Evolutionary conservation across 148 eudicot genomes (phyloP), one percentile per base, ranked within the genome.

Genomic region (Bassia scoparia): DNA sequence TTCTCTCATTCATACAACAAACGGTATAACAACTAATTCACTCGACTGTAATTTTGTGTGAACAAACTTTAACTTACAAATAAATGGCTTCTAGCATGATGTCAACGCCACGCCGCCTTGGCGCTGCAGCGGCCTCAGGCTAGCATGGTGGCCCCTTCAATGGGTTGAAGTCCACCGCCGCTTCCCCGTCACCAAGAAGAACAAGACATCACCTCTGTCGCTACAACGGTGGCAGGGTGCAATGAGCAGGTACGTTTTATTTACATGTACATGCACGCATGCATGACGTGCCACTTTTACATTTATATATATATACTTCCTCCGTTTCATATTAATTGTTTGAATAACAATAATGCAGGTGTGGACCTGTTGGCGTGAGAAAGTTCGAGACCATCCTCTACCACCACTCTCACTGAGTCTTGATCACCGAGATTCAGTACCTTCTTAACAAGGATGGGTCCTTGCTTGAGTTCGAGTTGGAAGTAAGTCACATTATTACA

Each of bases 241-340:
- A 78, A 59, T 87, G 88, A n/a, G n/a, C n/a, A n/a, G n/a, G n/a
- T n/a, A n/a, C n/a, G n/a, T n/a, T n/a, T n/a, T n/a, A n/a, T n/a
- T n/a, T n/a, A n/a, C n/a, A n/a, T n/a, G n/a, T n/a, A n/a, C 87
- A 87, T 85, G 88, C 76, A 85, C 80, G 86, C 81, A 41, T n/a
- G n/a, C n/a, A n/a, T n/a, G n/a, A n/a, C n/a, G n/a, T n/a, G n/a
- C n/a, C n/a, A n/a, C n/a, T n/a, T n/a, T n/a, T n/a, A n/a, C n/a
- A n/a, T n/a, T n/a, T n/a, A n/a, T n/a, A n/a, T n/a, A n/a, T n/a
- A n/a, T n/a, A n/a, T n/a, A n/a, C n/a, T n/a, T n/a, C n/a, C n/a
- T n/a, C n/a, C n/a, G n/a, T n/a, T n/a, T n/a, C n/a, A n/a, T n/a
- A n/a, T n/a, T n/a, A n/a, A n/a, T n/a, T n/a, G n/a, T n/a, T n/a